Percentiles rank a stretch among this genome's conserved stretches.
These are phyloP conservation scores for Staphylotrichum longicolle DNA, from an alignment of 495 filamentous ascomycete genomes.

Conservation along the genomic window DNA sequence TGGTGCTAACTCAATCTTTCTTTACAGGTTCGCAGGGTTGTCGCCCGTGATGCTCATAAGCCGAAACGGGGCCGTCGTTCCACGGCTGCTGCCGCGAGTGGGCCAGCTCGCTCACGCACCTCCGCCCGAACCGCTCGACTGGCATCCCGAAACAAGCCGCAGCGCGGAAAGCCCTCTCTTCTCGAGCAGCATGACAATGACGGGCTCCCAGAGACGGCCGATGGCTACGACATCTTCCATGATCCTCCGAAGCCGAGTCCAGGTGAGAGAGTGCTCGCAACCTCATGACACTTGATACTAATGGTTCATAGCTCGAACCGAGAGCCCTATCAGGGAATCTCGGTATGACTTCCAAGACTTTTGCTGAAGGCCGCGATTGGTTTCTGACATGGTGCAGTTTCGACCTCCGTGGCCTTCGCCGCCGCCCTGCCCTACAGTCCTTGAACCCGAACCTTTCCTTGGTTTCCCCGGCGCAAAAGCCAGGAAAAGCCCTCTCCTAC, in stretches of 20 bases:
- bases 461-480: constrained; percentile 18
- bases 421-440: constrained; percentile 27
- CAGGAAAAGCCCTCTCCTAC: constrained; percentile 21
- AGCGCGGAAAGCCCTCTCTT: not conserved
- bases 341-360: constrained; percentile 22
- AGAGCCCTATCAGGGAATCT: constrained; percentile 33
- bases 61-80: constrained; percentile 32
- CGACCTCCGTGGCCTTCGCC: constrained; percentile 26
- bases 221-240: constrained; percentile 36
- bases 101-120: constrained; percentile 17
- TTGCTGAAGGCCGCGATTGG: not conserved
- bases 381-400: constrained; percentile 22
- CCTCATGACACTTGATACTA: not conserved
- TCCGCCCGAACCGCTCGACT: constrained; percentile 26
- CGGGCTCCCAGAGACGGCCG: constrained; percentile 18
- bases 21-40: constrained; percentile 28
- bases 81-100: constrained; percentile 8
- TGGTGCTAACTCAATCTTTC: not conserved
- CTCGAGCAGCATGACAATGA: constrained; percentile 16
- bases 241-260: constrained; percentile 33
- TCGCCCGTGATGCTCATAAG: constrained; percentile 22
- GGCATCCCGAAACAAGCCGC: constrained; percentile 12
- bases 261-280: constrained; percentile 16
- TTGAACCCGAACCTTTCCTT: constrained; percentile 28
- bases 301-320: constrained; percentile 24